These are phyloP conservation scores for Abortiporus biennis DNA, from an alignment of 1,284 basidiomycete genomes.

Conservation along the genomic window DNA sequence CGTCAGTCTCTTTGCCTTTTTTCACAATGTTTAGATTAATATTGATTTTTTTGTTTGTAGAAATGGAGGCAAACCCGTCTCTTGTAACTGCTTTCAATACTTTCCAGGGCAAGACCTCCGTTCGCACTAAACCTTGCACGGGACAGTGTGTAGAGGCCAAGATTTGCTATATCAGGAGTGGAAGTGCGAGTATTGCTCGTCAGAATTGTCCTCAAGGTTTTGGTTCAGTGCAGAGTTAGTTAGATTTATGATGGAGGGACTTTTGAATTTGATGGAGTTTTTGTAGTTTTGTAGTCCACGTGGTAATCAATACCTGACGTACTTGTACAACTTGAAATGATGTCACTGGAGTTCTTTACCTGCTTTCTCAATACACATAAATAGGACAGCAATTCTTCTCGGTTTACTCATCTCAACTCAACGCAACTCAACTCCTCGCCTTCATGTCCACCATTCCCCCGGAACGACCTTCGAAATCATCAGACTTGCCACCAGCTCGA, in stretches of 20 bases:
- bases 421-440: no score
- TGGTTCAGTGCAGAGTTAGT: conserved; percentile 53
- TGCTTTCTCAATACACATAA: no score
- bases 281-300: no score
- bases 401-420: no score
- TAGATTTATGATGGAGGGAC: no score
- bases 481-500: conserved; percentile 28
- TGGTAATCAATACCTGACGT: no score
- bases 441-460: no score
- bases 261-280: no score
- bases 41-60: conserved; percentile 24
- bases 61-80: conserved; percentile 55
- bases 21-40: background rate
- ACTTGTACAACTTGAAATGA: no score
- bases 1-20: conserved; percentile 30
- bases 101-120: conserved; percentile 67
- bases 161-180: conserved; percentile 78
- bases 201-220: conserved; percentile 59
- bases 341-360: no score
- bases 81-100: conserved; percentile 63
- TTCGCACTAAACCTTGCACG: conserved; percentile 49
- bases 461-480: no score
- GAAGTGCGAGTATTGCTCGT: conserved; percentile 50
- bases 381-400: no score
- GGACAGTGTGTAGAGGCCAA: conserved; percentile 58